Conservation (phyloP, 345 rosid species). For the Cardamine chenopodiifolia region DNA sequence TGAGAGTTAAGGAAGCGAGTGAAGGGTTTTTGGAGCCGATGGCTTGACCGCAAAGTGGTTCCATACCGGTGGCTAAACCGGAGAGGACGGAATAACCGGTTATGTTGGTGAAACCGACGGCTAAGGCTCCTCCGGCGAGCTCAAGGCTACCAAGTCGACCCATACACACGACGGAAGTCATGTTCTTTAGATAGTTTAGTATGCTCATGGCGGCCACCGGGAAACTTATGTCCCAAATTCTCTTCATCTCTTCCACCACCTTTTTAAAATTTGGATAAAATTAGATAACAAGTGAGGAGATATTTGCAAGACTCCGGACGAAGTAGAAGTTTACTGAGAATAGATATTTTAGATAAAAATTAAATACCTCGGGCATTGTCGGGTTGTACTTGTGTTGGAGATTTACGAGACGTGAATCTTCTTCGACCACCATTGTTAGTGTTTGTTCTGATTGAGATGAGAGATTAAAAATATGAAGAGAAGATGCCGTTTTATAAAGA, state of each 20-base stretch:
- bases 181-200: slow-evolving; percentile 69
- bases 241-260: slow-evolving; percentile 79
- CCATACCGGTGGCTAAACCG: slow-evolving; percentile 92
- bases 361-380: slow-evolving; percentile 71
- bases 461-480: slow-evolving; percentile 24
- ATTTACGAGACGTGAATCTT: slow-evolving; percentile 46
- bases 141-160: slow-evolving; percentile 88
- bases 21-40: slow-evolving; percentile 67
- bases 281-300: neutral
- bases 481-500: slow-evolving; percentile 37
- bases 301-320: neutral
- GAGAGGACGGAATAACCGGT: slow-evolving; percentile 90
- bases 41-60: slow-evolving; percentile 87
- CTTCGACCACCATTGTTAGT: slow-evolving; percentile 48
- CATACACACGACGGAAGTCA: slow-evolving; percentile 79
- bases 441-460: slow-evolving; percentile 31
- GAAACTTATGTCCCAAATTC: slow-evolving; percentile 61
- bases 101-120: slow-evolving; percentile 90
- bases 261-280: slow-evolving; percentile 14
- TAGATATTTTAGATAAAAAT: slow-evolving; percentile 13
- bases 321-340: neutral
- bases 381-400: slow-evolving; percentile 47
- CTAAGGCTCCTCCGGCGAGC: slow-evolving; percentile 90
- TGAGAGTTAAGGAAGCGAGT: slow-evolving; percentile 56
- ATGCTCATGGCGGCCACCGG: slow-evolving; percentile 79